Evolutionary conservation across 352 stramenopile species (phyloP), one percentile per base, ranked within the genome.

Genomic region (Globisporangium irregulare): DNA sequence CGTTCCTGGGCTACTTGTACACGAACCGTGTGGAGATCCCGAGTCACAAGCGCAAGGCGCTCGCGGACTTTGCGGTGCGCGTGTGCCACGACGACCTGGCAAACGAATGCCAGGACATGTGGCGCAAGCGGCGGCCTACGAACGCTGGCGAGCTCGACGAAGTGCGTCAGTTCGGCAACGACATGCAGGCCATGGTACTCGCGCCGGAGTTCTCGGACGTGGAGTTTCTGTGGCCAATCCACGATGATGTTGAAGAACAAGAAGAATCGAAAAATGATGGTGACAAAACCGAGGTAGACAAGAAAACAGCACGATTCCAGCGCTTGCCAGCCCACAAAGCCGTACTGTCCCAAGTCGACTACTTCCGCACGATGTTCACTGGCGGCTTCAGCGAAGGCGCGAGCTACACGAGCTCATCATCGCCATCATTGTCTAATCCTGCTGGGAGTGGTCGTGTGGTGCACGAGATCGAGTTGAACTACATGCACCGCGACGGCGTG

Each of bases 301-400:
- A 51, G 43, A 7, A 20, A 51, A 12, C 22, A 5, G 46, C 69
- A 25, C 65, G 41, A 38, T 85, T 76, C 43, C 66, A 74, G 62
- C 74, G 76, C 10, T 55, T 94, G 24, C 81, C 79, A 4, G 86
- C 81, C 12, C 86, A 94, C 66, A 90, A 90, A 68, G 83, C 80
- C 22, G 73, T 94, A 34, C 75, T 94, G 14, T 82, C 80, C 0
- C 81, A 92, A 59, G 83, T 92, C n/a, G 73, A 87, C 20, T 94
- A 94, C 72, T 94, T 93, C 69, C 83, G 80, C 43, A 87, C 80
- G 8, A 92, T 94, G 84, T 91, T 94, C 60, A 82, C 83, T 4
- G 86, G 84, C n/a, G 81, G 86, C 18, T 94, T 94, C 53, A 86
- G 82, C 46, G 84, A 94, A 79, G 83, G 80, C n/a, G 70, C 73